Base-by-base conservation (phyloP, 176 grass and related monocot genomes). In the Poa annua region DNA sequence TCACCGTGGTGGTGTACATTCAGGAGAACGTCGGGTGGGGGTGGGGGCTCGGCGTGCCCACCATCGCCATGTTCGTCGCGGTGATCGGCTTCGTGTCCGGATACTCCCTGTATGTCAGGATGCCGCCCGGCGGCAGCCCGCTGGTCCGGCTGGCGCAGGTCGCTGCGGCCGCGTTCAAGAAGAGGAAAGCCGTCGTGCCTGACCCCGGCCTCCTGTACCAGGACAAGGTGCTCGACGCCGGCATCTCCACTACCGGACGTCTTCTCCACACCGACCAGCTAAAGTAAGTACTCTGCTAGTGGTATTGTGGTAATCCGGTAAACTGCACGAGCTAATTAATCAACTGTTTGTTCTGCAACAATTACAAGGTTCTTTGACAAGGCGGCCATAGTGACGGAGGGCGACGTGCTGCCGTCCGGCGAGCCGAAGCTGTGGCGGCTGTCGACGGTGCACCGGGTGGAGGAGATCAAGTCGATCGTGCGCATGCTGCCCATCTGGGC, bases 381-480 rank as follows among this genome's bases (percentile, higher is more conserved):
- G 78, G 91, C 94, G 22, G 91, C 94, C 5, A 88, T 97, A 7
- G 87, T 90, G 57, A 86, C 48, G 0, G 85, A 84, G 20, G 85
- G 76, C 19, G 94, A 97, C 83, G 82, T 92, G 19, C 55, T 81
- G 50, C 81, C 81, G 6, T 88, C 94, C 41, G 91, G 94, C 75
- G 16, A 60, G 52, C 85, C 94, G 8, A 83, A 83, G 29, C 87
- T 88, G 10, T 97, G 94, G 94, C 84, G 66, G 17, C 42, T 97
- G 75, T 86, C 91, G 39, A 97, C 94, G 6, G 94, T 97, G 62
- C 94, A 97, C 78, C 91, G 94, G 17, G 85, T 97, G 4, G 94
- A 97, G 83, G 94, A 97, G 86, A 82, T 97, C 67, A 94, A 97
- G 81, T 94, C 94, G 24, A 93, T 97, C 79, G 66, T 97, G 29